phyloP scores from a whole-genome alignment of 2,329 filamentous ascomycete genomes.

The Anthostomella pinea region DNA sequence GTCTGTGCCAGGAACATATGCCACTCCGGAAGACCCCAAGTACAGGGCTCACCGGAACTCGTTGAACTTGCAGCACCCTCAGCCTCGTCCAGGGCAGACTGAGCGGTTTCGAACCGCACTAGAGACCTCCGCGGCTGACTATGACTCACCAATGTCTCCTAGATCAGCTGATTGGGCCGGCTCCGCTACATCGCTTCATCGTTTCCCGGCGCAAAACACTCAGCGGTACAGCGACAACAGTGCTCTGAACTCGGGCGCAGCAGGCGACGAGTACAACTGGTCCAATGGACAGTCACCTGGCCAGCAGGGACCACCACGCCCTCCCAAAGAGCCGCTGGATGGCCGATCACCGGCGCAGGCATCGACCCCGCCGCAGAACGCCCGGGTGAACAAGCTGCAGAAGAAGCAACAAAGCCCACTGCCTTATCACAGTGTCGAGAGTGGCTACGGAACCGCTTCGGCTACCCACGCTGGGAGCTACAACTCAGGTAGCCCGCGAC shows the following conservation, averaged over 20 bases:
- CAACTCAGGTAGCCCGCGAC: constrained; percentile 51
- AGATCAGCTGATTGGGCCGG: constrained; percentile 61
- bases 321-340: constrained; percentile 61
- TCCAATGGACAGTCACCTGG: constrained; percentile 40
- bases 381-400: constrained; percentile 49
- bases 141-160: constrained; percentile 58
- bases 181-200: constrained; percentile 57
- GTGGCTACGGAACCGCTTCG: constrained; percentile 49
- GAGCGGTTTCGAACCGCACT: constrained; percentile 71
- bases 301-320: constrained; percentile 50
- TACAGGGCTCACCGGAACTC: constrained; percentile 81
- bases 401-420: constrained; percentile 49
- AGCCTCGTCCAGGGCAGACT: constrained; percentile 70
- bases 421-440: constrained; percentile 55
- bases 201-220: constrained; percentile 44
- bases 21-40: constrained; percentile 67
- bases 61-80: constrained; percentile 74
- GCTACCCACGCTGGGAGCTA: constrained; percentile 43
- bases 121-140: constrained; percentile 70
- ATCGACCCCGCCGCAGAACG: constrained; percentile 45
- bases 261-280: constrained; percentile 42
- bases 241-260: constrained; percentile 29
- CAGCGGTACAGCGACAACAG: constrained; percentile 50
- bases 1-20: constrained; percentile 51
- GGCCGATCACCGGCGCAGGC: constrained; percentile 27